Evolutionary conservation across 1,284 basidiomycete species (phyloP).

Genomic region (Malassezia arunalokei): DNA sequence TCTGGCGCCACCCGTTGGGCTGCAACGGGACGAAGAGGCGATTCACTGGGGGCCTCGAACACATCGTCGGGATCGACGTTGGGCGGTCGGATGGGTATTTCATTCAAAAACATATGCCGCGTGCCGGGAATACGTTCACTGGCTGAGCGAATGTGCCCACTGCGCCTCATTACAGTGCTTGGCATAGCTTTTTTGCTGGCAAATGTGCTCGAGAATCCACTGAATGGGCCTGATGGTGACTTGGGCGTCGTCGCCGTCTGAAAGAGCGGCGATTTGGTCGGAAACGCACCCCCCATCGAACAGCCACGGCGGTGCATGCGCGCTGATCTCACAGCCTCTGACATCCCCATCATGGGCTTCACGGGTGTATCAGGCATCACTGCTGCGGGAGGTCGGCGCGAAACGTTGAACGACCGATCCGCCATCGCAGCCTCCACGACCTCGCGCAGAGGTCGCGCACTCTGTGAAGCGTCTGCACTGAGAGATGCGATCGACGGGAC

Average conservation of each 20-base stretch:
- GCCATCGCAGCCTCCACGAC: slow-evolving; percentile 39
- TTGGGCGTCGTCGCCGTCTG: not conserved
- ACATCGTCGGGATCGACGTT: slow-evolving; percentile 7
- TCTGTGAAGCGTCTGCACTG: not conserved
- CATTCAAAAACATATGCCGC: not conserved
- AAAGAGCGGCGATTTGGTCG: slow-evolving; percentile 8
- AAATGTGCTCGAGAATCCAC: not conserved
- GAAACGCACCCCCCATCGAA: slow-evolving; percentile 14
- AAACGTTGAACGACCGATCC: slow-evolving; percentile 18
- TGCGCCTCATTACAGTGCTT: not conserved
- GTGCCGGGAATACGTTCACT: slow-evolving; percentile 6
- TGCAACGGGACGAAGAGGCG: not conserved
- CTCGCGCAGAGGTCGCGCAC: slow-evolving; percentile 34
- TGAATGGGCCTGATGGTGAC: not conserved
- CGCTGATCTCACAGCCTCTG: not conserved
- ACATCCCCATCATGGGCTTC: slow-evolving; percentile 21
- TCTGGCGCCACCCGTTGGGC: not conserved
- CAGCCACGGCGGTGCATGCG: slow-evolving; percentile 13
- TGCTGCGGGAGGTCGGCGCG: slow-evolving; percentile 11
- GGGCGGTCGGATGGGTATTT: not conserved
- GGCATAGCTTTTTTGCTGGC: not conserved
- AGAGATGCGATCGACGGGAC: not conserved
- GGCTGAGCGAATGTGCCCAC: slow-evolving; percentile 10
- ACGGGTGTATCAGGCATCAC: slow-evolving; percentile 48
- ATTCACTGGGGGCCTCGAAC: slow-evolving; percentile 10